phyloP scores from a whole-genome alignment of 169 alveolate genomes.

The Plasmodium yoelii region DNA sequence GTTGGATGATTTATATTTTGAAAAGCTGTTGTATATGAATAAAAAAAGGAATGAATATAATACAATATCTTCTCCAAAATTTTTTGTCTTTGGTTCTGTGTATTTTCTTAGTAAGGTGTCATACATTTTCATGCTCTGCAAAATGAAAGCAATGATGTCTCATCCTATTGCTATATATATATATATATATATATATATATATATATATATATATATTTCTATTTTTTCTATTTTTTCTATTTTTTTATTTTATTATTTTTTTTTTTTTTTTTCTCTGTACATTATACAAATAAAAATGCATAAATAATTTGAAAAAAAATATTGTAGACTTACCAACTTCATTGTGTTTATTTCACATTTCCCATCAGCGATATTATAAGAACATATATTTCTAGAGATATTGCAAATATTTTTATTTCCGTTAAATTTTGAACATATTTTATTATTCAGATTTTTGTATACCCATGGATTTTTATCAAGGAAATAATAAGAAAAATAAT shows the following conservation, averaged over 20 bases:
- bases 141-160: background rate
- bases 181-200: background rate
- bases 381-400: constrained; percentile 40
- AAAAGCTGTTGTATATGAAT: constrained; percentile 24
- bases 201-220: background rate
- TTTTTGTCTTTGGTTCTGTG: constrained; percentile 26
- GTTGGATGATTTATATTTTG: constrained; percentile 51
- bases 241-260: too few relatives aligned
- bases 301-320: too few relatives aligned
- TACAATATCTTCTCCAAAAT: constrained; percentile 3
- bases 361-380: constrained; percentile 12
- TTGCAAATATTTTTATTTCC: constrained; percentile 53
- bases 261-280: background rate
- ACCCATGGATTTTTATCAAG: constrained; percentile 41
- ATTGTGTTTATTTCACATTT: constrained; percentile 48
- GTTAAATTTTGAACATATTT: constrained; percentile 59
- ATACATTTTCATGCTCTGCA: constrained; percentile 43
- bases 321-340: constrained; percentile 12
- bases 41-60: constrained; percentile 32
- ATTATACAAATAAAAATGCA: background rate
- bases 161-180: background rate
- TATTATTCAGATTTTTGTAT: constrained; percentile 32
- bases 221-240: too few relatives aligned
- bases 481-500: constrained; percentile 26
- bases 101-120: constrained; percentile 46